Conservation (phyloP, 1,284 basidiomycete genomes). For the Cryptococcus hybrid region DNA sequence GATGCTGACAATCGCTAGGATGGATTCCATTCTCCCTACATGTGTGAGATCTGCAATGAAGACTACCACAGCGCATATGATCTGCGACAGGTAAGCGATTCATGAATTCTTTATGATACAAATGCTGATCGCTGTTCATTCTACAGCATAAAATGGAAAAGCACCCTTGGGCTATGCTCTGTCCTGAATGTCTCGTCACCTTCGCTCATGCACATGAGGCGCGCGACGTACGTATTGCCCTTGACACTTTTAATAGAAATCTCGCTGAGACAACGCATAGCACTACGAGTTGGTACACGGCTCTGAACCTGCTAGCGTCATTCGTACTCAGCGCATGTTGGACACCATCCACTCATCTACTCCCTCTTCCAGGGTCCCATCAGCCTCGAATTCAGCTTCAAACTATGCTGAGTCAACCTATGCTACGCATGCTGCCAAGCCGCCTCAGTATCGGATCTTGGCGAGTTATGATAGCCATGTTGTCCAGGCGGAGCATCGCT, state of each 20-base stretch:
- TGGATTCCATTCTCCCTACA: neutral
- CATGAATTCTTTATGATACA: neutral
- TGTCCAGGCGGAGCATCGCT: slow-evolving; percentile 3
- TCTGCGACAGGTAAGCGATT: slow-evolving; percentile 6
- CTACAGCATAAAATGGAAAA: slow-evolving; percentile 12
- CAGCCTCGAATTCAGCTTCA: too few relatives aligned
- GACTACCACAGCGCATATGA: neutral
- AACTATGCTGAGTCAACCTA: too few relatives aligned
- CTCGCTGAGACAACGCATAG: neutral
- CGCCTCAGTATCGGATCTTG: neutral
- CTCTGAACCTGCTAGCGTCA: neutral
- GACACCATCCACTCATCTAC: slow-evolving; percentile 2
- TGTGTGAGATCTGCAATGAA: slow-evolving; percentile 13
- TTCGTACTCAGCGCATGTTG: slow-evolving; percentile 9
- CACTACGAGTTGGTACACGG: slow-evolving; percentile 12
- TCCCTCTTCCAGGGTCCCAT: too few relatives aligned
- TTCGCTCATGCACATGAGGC: slow-evolving; percentile 11
- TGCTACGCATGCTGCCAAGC: neutral
- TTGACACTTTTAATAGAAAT: neutral
- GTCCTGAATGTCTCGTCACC: slow-evolving; percentile 6
- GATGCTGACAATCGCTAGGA: neutral
- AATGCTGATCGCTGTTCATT: neutral
- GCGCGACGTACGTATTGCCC: slow-evolving; percentile 1
- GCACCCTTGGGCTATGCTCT: slow-evolving; percentile 13
- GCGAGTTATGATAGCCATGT: slow-evolving; percentile 6